Evolutionary conservation across 164 flowering plant genomes (phyloP), one percentile per base, ranked within the genome.

Genomic region (Piper longum): DNA sequence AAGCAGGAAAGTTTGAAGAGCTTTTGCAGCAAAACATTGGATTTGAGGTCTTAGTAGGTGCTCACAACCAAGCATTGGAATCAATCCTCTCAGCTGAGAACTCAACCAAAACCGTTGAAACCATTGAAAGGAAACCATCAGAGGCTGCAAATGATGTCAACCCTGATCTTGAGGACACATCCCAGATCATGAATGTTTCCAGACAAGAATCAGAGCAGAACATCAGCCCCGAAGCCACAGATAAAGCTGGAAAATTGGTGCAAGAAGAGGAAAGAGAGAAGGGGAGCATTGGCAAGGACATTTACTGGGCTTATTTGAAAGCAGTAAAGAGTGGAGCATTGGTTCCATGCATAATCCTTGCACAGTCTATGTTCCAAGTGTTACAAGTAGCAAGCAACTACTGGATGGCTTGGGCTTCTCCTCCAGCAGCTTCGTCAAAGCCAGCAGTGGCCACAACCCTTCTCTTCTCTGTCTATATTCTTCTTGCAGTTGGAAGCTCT

Each of bases 371-470:
- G 39, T 90, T 93, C 71, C 97, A 90, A 73, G 67, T 80, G 42
- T 67, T 93, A 56, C 95, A 90, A 73, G 67, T 93, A 56, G 86
- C 82, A 19, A 90, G 97, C 74, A 90, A 90, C 67, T 90, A 88
- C 65, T 93, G 99, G 99, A 91, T 93, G 88, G 92, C 99, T 59
- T 93, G 97, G 97, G 83, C 93, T 68, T 75, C 83, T 74, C 97
- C 99, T 66, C 64, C 85, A 26, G 76, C 86, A 48, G 72, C 44
- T 39, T 78, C 66, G 5, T 52, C 68, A 4, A 60, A 74, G 62
- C 87, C 90, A 16, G 59, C 41, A 26, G 43, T 74, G 0, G 77
- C 68, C 62, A 78, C 86, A 79, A 71, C 74, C 14, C 43, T 71
- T 63, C 67, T 90, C 16, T 64, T 93, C 63, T 67, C 83, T 51